Evolutionary conservation across 2,329 filamentous ascomycete species (phyloP), one percentile per base, ranked within the genome.

Genomic region (Hypomyces rosellus): DNA sequence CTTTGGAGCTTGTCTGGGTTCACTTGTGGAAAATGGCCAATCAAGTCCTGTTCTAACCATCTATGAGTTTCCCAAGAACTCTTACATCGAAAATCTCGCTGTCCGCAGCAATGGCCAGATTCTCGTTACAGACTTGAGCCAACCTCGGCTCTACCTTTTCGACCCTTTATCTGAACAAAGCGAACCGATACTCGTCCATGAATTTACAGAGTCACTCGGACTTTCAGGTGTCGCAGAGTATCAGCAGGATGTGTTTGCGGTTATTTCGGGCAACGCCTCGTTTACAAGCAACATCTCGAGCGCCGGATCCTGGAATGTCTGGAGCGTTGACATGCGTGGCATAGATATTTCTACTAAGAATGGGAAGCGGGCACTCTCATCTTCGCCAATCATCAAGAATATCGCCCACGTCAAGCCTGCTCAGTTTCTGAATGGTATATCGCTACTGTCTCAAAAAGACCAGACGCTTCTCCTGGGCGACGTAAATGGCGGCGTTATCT

Each of bases 221-320:
- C 46, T 69, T 11, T 53, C 65, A 2, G 68, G 68, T 1, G 69
- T 73, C n/a, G 63, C 65, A 5, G 65, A 71, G 54, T 52, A 64
- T 3, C 40, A 54, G 6, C 49, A 56, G 2, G 62, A 71, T 33
- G 54, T 65, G 16, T 69, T 63, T 48, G 66, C 66, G 11, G 62
- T 69, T 6, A 53, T 62, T 12, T 54, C 59, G 6, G 59, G 59
- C 8, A 59, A 56, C 18, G 54, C 58, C 36, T 55, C 57, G 16
- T 55, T 60, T 18, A 58, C 56, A 1, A 49, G 49, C 6, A 49
- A 55, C 5, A 22, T 40, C 5, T n/a, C 34, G 14, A 44, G 50
- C 9, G 51, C 46, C 13, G 57, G 55, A n/a, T 51, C 52, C 2
- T 61, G 53, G 52, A 48, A 58, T 7, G 51, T 67, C 34, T 63